These are phyloP conservation scores for Hyaloscypha hepaticicola DNA, from an alignment of 495 filamentous ascomycete species.

Conservation along the genomic window DNA sequence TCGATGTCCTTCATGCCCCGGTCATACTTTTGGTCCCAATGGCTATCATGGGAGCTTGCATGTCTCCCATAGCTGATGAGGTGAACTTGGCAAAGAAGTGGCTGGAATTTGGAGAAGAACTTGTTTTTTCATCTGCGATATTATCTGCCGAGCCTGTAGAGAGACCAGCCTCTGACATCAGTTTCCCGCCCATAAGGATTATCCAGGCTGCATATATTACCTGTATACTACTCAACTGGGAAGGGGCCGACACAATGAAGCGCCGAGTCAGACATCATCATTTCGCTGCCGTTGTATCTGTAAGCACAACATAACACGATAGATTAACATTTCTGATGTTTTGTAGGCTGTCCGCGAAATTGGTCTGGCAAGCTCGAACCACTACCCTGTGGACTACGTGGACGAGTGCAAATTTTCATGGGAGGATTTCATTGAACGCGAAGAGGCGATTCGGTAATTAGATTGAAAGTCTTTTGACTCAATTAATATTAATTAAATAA, in stretches of 20 bases:
- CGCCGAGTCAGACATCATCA: slow-evolving; percentile 10
- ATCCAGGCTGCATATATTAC: slow-evolving; percentile 19
- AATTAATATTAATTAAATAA: too few relatives aligned
- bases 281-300: slow-evolving; percentile 10
- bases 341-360: slow-evolving; percentile 11
- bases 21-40: slow-evolving; percentile 9
- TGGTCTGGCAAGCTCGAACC: slow-evolving; percentile 5
- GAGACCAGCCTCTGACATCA: neutral
- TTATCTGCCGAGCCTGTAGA: slow-evolving; percentile 10
- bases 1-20: neutral
- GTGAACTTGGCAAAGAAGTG: slow-evolving; percentile 7
- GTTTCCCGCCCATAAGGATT: neutral
- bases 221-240: slow-evolving; percentile 18
- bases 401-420: slow-evolving; percentile 6
- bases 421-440: slow-evolving; percentile 9
- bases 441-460: slow-evolving; percentile 18
- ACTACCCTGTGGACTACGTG: neutral
- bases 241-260: slow-evolving; percentile 15
- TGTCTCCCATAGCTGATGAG: slow-evolving; percentile 5
- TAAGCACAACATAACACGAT: neutral
- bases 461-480: too few relatives aligned
- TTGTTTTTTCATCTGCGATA: slow-evolving; percentile 9
- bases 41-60: slow-evolving; percentile 16
- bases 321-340: neutral
- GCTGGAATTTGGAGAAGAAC: slow-evolving; percentile 15